Conservation (phyloP, 495 filamentous ascomycete species). For the Penicillium silybi region DNA sequence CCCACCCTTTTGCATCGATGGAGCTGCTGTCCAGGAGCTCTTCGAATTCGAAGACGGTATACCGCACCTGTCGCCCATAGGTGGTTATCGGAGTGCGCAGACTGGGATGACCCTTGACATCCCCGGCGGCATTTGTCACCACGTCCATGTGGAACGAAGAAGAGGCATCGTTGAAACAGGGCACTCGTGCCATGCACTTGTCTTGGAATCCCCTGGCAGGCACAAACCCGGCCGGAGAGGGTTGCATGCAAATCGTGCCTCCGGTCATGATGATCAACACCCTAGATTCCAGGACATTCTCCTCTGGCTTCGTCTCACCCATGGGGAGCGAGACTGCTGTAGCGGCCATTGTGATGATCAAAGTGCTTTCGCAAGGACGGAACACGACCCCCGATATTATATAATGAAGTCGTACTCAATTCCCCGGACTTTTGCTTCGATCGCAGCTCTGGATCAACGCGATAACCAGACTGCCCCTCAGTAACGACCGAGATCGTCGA, state of each 20-base stretch:
- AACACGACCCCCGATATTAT: neutral
- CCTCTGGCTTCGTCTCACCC: slow-evolving; percentile 22
- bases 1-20: slow-evolving; percentile 88
- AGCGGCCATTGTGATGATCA: slow-evolving; percentile 22
- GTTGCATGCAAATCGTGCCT: slow-evolving; percentile 94
- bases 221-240: slow-evolving; percentile 59
- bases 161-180: slow-evolving; percentile 86
- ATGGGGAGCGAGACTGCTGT: slow-evolving; percentile 21
- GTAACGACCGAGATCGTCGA: slow-evolving; percentile 1
- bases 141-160: slow-evolving; percentile 52
- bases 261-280: slow-evolving; percentile 92
- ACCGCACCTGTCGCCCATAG: slow-evolving; percentile 80
- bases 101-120: slow-evolving; percentile 47
- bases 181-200: slow-evolving; percentile 74
- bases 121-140: slow-evolving; percentile 43
- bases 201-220: slow-evolving; percentile 81
- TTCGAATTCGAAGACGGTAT: slow-evolving; percentile 81
- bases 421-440: neutral
- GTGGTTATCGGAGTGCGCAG: slow-evolving; percentile 77
- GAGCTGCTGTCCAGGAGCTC: slow-evolving; percentile 87
- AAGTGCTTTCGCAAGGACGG: too few relatives aligned
- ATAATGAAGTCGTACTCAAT: neutral
- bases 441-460: neutral
- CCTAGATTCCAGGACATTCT: slow-evolving; percentile 58
- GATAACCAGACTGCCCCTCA: slow-evolving; percentile 9